Base-by-base conservation (phyloP, 345 rosid genomes). In the Moricandia moricandioides region DNA sequence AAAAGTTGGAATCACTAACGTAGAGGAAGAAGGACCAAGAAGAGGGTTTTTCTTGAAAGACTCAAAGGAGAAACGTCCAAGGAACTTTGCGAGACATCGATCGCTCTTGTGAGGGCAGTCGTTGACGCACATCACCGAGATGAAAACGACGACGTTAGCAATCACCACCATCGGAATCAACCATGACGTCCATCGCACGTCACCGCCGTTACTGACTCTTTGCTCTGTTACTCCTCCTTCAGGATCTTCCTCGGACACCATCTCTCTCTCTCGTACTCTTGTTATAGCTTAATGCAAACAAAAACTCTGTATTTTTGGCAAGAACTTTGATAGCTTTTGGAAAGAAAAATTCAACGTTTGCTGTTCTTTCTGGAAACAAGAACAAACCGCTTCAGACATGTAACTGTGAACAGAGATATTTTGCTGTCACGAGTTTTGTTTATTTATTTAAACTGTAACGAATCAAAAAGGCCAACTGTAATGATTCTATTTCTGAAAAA, bases 21-120 rank as follows among this genome's bases (percentile, higher is more conserved):
- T 86, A 13, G 65, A 27, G 63, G 96, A 86, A 70, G 98, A 94
- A 4, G 97, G 97, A n/a, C 97, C 97, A 24, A 94, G 87, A 26
- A 92, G 86, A 73, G 93, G 97, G 45, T 94, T 94, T 27, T 83
- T 85, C 72, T 76, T 85, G 68, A 86, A 79, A 29, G 98, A 93
- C 85, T 91, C 83, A 73, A 94, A 92, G 1, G 96, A 88, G 62
- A 91, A 35, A 78, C 97, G 84, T 27, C 93, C 90, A 7, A 95
- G 88, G 70, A 90, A 85, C 82, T 73, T 85, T 6, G 85, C 93
- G 26, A 87, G 88, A 60, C 99, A 95, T 6, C 80, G 72, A 24
- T 85, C 54, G 65, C 29, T 29, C 33, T 83, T 57, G 47, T 84
- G 83, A 65, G 99, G 97, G 66, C 99, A 95, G 64, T 95, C 82